phyloP scores from a whole-genome alignment of 2,329 filamentous ascomycete genomes.

The Fusarium musae region DNA sequence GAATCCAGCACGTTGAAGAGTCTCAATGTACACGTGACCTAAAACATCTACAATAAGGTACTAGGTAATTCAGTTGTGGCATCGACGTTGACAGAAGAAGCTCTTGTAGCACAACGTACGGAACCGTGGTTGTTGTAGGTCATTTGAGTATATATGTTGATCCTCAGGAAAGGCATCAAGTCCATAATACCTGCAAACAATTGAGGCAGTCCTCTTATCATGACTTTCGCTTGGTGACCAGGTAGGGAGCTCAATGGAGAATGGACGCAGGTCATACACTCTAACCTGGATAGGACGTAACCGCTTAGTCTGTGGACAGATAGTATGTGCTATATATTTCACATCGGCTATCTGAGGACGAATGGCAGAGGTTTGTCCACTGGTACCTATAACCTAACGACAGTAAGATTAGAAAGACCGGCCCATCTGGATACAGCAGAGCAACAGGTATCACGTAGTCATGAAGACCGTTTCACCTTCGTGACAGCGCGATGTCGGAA shows the following conservation, averaged over 20 bases:
- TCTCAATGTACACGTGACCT: constrained; percentile 14
- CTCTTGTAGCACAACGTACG: background rate
- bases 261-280: constrained; percentile 27
- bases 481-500: constrained; percentile 6
- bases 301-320: constrained; percentile 27
- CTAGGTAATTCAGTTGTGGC: background rate
- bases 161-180: background rate
- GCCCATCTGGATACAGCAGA: background rate
- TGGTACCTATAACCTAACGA: background rate
- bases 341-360: constrained; percentile 30
- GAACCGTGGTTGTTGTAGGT: background rate
- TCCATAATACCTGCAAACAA: constrained; percentile 14
- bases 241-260: constrained; percentile 11
- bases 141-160: no score
- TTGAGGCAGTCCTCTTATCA: constrained; percentile 3
- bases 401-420: background rate
- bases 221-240: background rate
- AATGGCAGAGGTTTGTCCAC: constrained; percentile 5
- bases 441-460: background rate
- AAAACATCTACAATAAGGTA: background rate
- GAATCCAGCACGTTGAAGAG: background rate
- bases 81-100: background rate
- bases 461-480: constrained; percentile 25
- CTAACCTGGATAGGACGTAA: constrained; percentile 34
- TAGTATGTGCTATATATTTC: constrained; percentile 15